phyloP scores from a whole-genome alignment of 1,284 basidiomycete genomes.

The Termitomyces sp. region DNA sequence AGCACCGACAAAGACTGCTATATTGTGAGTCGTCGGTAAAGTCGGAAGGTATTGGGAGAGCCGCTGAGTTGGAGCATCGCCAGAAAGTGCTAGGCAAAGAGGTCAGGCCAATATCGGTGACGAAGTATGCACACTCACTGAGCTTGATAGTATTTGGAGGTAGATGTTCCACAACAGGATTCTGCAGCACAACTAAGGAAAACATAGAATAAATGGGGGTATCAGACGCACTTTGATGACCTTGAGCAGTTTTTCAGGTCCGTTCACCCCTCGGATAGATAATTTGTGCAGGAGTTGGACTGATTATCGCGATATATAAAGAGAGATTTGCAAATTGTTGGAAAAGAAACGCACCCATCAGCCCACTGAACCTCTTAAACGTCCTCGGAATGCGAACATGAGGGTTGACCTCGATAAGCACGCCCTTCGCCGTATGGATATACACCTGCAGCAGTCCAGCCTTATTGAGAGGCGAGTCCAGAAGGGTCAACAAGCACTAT shows the following conservation, averaged over 20 bases:
- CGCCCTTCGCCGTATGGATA: conserved; percentile 96
- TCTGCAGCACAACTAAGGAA: conserved; percentile 40
- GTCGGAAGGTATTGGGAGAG: conserved; percentile 75
- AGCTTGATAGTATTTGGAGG: conserved; percentile 96
- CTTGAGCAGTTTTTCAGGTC: conserved; percentile 93
- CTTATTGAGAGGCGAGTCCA: conserved; percentile 98
- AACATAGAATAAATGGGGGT: conserved; percentile 4
- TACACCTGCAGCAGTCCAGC: conserved; percentile 96
- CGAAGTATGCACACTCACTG: conserved; percentile 50
- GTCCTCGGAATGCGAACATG: conserved; percentile 96
- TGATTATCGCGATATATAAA: conserved; percentile 27
- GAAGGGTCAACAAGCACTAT: conserved; percentile 91
- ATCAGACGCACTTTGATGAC: conserved; percentile 71
- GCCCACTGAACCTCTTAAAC: conserved; percentile 96
- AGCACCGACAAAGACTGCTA: conserved; percentile 96
- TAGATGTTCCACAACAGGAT: conserved; percentile 94
- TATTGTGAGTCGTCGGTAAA: conserved; percentile 76
- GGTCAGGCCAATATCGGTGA: conserved; percentile 4
- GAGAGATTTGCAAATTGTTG: not conserved
- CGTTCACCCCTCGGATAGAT: conserved; percentile 92
- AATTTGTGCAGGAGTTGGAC: conserved; percentile 97
- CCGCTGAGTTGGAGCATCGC: conserved; percentile 82
- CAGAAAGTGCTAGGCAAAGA: conserved; percentile 70
- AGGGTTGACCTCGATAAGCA: conserved; percentile 98
- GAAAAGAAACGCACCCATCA: conserved; percentile 76